phyloP scores from a whole-genome alignment of 768 basidiomycete genomes.

The Boletus tylopilopsis region DNA sequence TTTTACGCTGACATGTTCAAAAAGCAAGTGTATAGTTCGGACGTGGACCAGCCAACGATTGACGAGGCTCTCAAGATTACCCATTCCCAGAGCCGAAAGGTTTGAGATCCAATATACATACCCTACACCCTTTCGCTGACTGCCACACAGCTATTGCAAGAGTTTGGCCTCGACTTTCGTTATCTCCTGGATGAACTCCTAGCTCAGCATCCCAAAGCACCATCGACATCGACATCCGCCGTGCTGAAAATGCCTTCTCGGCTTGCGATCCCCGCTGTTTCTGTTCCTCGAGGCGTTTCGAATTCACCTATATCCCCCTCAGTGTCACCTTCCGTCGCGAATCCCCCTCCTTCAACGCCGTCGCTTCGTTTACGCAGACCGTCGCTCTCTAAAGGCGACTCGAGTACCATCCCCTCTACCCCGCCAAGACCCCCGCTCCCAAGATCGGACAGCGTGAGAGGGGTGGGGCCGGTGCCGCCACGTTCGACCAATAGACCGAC shows the following conservation, averaged over 20 bases:
- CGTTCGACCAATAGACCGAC: constrained; percentile 65
- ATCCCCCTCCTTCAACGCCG: constrained; percentile 25
- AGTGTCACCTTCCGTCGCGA: constrained; percentile 12
- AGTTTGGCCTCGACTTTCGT: constrained; percentile 92
- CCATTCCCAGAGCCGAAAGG: constrained; percentile 79
- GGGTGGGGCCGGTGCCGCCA: constrained; percentile 57
- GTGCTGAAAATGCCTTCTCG: constrained; percentile 28
- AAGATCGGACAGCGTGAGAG: constrained; percentile 26
- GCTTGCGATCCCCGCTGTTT: constrained; percentile 15
- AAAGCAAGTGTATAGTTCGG: constrained; percentile 87
- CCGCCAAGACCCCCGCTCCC: constrained; percentile 24
- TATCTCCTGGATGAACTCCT: constrained; percentile 83
- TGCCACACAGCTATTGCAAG: constrained; percentile 67
- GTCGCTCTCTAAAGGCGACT: constrained; percentile 22
- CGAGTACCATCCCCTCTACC: constrained; percentile 24
- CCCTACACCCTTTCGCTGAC: background rate
- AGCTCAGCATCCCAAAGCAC: constrained; percentile 44
- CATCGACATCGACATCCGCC: constrained; percentile 14
- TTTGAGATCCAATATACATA: constrained; percentile 27
- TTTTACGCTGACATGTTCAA: constrained; percentile 80
- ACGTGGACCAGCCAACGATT: constrained; percentile 64
- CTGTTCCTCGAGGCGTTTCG: constrained; percentile 13
- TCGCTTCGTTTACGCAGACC: constrained; percentile 25
- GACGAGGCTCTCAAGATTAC: constrained; percentile 79
- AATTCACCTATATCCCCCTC: constrained; percentile 14